Conservation (phyloP, 306 rosid genomes). For the Corylus heterophylla region DNA sequence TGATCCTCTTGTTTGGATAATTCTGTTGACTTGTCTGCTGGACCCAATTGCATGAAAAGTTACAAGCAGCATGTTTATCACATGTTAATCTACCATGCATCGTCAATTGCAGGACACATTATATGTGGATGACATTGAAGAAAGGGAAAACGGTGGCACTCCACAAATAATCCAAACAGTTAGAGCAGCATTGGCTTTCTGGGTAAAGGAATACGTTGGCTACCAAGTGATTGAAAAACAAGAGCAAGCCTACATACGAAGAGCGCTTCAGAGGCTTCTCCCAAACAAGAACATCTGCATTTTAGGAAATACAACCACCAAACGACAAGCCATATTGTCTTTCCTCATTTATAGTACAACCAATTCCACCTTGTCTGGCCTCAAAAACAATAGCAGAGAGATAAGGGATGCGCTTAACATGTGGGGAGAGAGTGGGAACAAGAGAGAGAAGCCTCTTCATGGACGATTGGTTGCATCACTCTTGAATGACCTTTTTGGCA, state of each 20-base stretch:
- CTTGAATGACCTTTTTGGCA: conserved; percentile 76
- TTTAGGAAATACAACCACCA: conserved; percentile 54
- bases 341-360: conserved; percentile 60
- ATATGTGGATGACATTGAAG: conserved; percentile 67
- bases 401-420: conserved; percentile 32
- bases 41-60: no score
- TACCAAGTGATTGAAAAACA: conserved; percentile 57
- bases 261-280: conserved; percentile 58
- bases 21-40: background rate
- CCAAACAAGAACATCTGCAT: conserved; percentile 54
- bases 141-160: conserved; percentile 85
- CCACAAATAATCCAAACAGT: conserved; percentile 83
- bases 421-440: conserved; percentile 60
- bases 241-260: conserved; percentile 48
- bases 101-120: conserved; percentile 66
- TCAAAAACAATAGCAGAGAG: background rate
- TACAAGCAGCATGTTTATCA: no score
- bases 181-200: conserved; percentile 81
- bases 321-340: conserved; percentile 74
- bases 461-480: conserved; percentile 71
- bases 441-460: conserved; percentile 69
- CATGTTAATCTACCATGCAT: background rate
- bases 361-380: conserved; percentile 26
- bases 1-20: no score
- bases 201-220: conserved; percentile 79